Conservation (phyloP, 495 filamentous ascomycete genomes). For the Hypoxylon lenormandii region DNA sequence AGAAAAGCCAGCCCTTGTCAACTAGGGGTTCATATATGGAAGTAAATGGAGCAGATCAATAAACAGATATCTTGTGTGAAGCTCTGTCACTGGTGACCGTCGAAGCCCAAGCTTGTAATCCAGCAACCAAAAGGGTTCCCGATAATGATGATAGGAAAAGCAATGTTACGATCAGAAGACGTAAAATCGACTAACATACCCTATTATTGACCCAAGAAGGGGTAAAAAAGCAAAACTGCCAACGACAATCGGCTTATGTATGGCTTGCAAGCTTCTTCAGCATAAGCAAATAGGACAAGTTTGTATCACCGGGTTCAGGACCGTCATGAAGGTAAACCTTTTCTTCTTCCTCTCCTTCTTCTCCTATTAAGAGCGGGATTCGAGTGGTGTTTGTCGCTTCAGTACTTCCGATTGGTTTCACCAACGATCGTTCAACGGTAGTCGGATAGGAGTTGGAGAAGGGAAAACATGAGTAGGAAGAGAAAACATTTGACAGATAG, state of each 20-base stretch:
- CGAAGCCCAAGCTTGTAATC: constrained; percentile 5
- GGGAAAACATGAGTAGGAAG: constrained; percentile 2
- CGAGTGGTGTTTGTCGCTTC: constrained; percentile 1
- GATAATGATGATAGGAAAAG: constrained; percentile 32
- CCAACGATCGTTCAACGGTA: not conserved
- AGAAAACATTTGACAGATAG: constrained; percentile 9
- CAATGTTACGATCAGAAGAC: constrained; percentile 13
- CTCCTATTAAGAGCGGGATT: constrained; percentile 8
- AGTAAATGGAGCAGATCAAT: constrained; percentile 43
- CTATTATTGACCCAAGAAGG: constrained; percentile 23
- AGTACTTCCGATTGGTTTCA: not conserved
- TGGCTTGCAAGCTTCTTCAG: constrained; percentile 11
- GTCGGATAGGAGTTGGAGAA: constrained; percentile 29
- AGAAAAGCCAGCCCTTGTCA: constrained; percentile 36
- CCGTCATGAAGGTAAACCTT: constrained; percentile 7
- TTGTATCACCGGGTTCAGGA: constrained; percentile 1
- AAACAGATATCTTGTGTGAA: constrained; percentile 1
- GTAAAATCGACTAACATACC: constrained; percentile 38
- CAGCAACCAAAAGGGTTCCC: not conserved
- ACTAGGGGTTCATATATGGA: constrained; percentile 34
- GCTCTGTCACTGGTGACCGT: constrained; percentile 3
- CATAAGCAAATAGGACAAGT: constrained; percentile 2
- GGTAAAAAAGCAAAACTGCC: constrained; percentile 25
- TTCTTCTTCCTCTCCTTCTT: no score
- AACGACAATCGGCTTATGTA: constrained; percentile 10